phyloP scores from a whole-genome alignment of 306 rosid species.

The Quercus parvula region DNA sequence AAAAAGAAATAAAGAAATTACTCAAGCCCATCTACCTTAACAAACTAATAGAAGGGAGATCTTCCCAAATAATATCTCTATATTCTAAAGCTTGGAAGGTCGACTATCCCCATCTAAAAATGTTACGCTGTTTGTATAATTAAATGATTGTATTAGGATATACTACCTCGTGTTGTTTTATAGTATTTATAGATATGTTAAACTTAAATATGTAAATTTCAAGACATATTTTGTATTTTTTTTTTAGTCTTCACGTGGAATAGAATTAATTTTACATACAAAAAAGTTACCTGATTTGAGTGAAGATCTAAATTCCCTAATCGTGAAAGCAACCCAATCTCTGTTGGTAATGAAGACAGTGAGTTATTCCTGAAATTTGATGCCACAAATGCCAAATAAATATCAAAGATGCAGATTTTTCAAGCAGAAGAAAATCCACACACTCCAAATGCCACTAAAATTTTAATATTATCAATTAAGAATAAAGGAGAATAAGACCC shows the following conservation, averaged over 20 bases:
- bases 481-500: conserved; percentile 59
- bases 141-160: too few species aligned
- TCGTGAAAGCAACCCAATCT: conserved; percentile 66
- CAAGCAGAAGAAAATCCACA: conserved; percentile 21
- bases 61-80: background rate
- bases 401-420: conserved; percentile 19
- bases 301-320: conserved; percentile 90
- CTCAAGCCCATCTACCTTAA: background rate
- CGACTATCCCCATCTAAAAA: too few species aligned
- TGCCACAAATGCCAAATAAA: conserved; percentile 11
- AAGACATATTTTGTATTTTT: too few species aligned
- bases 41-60: background rate
- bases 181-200: too few species aligned
- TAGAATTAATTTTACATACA: too few species aligned
- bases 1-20: too few species aligned
- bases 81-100: background rate
- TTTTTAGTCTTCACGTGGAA: too few species aligned
- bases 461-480: conserved; percentile 26
- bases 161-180: too few species aligned
- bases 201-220: too few species aligned
- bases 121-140: too few species aligned
- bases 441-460: conserved; percentile 13
- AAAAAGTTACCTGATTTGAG: conserved; percentile 71
- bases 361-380: conserved; percentile 62
- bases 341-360: conserved; percentile 63